Conservation (phyloP, 2,329 filamentous ascomycete species). For the Sarocladiaceae sp. region DNA sequence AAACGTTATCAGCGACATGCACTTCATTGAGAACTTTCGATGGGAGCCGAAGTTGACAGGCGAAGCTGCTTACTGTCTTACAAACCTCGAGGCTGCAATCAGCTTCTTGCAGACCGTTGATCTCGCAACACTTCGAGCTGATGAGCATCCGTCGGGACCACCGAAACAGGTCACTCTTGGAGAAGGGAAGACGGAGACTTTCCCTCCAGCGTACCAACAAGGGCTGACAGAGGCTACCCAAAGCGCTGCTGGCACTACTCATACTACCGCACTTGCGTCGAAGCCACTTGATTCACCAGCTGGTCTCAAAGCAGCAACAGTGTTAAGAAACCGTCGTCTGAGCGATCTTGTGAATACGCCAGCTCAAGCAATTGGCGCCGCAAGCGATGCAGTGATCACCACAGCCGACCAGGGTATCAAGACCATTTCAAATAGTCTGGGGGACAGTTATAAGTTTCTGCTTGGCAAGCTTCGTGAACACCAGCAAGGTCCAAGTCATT, state of each 20-base stretch:
- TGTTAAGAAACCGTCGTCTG: conserved; percentile 66
- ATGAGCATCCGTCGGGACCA: conserved; percentile 69
- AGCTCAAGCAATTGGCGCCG: conserved; percentile 73
- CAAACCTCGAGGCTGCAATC: conserved; percentile 91
- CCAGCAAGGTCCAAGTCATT: conserved; percentile 37
- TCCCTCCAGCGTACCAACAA: conserved; percentile 52
- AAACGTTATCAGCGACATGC: conserved; percentile 88
- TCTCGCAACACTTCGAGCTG: conserved; percentile 77
- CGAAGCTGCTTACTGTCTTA: conserved; percentile 92
- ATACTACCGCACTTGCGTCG: conserved; percentile 19
- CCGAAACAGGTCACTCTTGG: conserved; percentile 49
- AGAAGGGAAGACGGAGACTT: conserved; percentile 48
- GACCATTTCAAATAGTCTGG: conserved; percentile 83
- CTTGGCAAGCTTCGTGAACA: conserved; percentile 82
- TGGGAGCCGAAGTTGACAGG: conserved; percentile 83
- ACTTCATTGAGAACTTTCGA: conserved; percentile 90
- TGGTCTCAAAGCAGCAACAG: conserved; percentile 40
- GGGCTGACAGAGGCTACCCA: conserved; percentile 32
- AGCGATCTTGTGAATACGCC: conserved; percentile 85
- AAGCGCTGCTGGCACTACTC: conserved; percentile 12
- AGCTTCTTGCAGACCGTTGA: conserved; percentile 95
- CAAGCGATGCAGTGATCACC: conserved; percentile 78
- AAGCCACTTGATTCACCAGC: conserved; percentile 35
- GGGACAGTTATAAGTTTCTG: conserved; percentile 90
- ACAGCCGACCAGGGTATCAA: conserved; percentile 91